Conservation (phyloP, 2,329 filamentous ascomycete species). For the Diaporthe ampelina region DNA sequence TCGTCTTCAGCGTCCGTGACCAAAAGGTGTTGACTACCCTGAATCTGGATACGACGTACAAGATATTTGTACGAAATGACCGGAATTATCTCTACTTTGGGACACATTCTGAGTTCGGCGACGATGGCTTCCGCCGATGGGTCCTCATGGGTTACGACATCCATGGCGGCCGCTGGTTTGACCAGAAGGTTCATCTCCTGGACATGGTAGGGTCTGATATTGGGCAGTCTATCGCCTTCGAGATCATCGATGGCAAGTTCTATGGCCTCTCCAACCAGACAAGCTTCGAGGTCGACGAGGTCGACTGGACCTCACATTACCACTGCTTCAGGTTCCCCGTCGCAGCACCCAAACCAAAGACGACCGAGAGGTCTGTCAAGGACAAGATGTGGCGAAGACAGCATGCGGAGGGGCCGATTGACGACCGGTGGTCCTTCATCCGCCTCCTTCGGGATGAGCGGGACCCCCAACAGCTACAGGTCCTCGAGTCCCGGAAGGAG, state of each 20-base stretch:
- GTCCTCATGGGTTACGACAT: slow-evolving; percentile 68
- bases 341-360: slow-evolving; percentile 54
- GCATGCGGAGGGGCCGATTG: slow-evolving; percentile 78
- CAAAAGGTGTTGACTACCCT: slow-evolving; percentile 56
- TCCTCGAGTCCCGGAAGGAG: slow-evolving; percentile 79
- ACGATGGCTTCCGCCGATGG: slow-evolving; percentile 74
- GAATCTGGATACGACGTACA: slow-evolving; percentile 61
- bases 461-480: slow-evolving; percentile 67
- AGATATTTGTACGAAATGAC: slow-evolving; percentile 78
- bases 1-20: slow-evolving; percentile 62
- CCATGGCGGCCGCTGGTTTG: slow-evolving; percentile 54
- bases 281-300: slow-evolving; percentile 72
- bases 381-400: slow-evolving; percentile 73
- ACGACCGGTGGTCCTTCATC: slow-evolving; percentile 80
- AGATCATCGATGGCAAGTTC: slow-evolving; percentile 75
- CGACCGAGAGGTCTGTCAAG: slow-evolving; percentile 59
- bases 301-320: slow-evolving; percentile 79
- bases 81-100: slow-evolving; percentile 74
- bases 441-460: slow-evolving; percentile 71
- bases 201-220: slow-evolving; percentile 75
- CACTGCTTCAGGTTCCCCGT: slow-evolving; percentile 75
- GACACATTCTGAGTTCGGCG: slow-evolving; percentile 68
- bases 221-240: slow-evolving; percentile 78
- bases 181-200: slow-evolving; percentile 64
- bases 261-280: slow-evolving; percentile 79